Percentiles rank a stretch among this genome's conserved stretches.
Conservation (phyloP, 257 asterid species). For the Solanum chmielewskii region DNA sequence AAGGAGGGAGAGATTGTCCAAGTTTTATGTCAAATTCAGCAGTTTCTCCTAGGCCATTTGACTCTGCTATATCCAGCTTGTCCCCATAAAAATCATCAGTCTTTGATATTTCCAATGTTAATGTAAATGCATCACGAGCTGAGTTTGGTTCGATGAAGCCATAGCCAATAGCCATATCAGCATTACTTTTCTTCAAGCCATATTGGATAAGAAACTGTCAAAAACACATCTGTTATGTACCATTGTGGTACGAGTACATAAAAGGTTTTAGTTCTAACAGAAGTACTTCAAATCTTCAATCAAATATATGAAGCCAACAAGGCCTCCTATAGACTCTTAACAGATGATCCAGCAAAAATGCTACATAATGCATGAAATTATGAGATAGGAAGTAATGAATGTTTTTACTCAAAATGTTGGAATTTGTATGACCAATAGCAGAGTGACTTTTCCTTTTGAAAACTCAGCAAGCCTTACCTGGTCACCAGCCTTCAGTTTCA, state of each 20-base stretch:
- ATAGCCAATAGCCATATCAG: conserved; percentile 92
- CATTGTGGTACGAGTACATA: not conserved
- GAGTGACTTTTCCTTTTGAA: not conserved
- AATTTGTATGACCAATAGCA: not conserved
- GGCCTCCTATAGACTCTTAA: not conserved
- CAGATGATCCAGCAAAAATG: not conserved
- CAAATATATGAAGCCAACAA: not conserved
- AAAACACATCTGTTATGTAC: not conserved
- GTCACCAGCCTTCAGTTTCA: conserved; percentile 72
- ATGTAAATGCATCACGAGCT: conserved; percentile 70
- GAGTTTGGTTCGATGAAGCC: conserved; percentile 64
- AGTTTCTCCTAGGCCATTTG: conserved; percentile 53
- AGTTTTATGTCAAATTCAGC: conserved; percentile 72
- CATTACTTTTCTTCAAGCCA: conserved; percentile 80
- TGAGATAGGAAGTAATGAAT: not conserved
- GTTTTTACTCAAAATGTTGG: not conserved
- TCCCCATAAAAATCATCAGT: conserved; percentile 56
- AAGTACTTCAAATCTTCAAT: not conserved
- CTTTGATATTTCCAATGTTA: conserved; percentile 72
- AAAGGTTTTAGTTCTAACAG: not conserved
- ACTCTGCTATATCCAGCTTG: conserved; percentile 84
- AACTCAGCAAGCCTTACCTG: conserved; percentile 43
- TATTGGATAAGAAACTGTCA: conserved; percentile 77
- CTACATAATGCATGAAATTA: not conserved
- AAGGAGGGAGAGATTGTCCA: conserved; percentile 60